Base-by-base conservation (phyloP, 768 basidiomycete genomes). In the Imleria badia region DNA sequence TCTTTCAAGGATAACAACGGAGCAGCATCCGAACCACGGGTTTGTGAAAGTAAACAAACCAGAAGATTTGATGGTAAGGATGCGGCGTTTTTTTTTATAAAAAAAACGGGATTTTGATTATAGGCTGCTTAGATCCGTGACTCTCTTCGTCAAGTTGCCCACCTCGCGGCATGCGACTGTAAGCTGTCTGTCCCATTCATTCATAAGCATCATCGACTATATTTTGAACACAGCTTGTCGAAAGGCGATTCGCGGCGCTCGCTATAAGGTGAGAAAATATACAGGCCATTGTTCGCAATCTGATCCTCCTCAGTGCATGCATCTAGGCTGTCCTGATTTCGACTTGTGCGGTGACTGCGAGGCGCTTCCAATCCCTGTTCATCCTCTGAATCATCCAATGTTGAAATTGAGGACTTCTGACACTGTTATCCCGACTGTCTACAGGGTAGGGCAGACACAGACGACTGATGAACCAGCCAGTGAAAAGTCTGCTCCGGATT, bases 311-410 rank as follows among this genome's bases (percentile, higher is more conserved):
- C 58, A 89, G 87, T 95, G 93, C 72, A 85, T 91, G 82, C 84
- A 92, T 64, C 77, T 82, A 14, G 72, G 75, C 5, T 95, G 93
- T 71, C 78, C 80, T 0, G 89, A 94, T 68, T 93, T 84, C 60
- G 93, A 95, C 63, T 77, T 94, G 17, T 95, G 92, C 71, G 75
- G 78, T 53, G 70, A 69, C 48, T 95, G 93, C 71, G 92, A 94
- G 72, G 85, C 90, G 6, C 77, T 83, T 52, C 92, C 92, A 0
- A 88, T 93, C 55, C 72, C 84, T 6, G 75, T 89, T 13, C 92
- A 95, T 66, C 89, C 90, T 0, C 54, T 67, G 13, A 81, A 72
- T 31, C 93, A 95, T 64, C 82, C 86, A 1, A 55, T 95, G 65
- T 66, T 93, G 64, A 94, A 93, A 81, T 75, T 94, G 71, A 85